phyloP scores from a whole-genome alignment of 1,139 yeast species.

The Kurtzmaniella quercitrusa region DNA sequence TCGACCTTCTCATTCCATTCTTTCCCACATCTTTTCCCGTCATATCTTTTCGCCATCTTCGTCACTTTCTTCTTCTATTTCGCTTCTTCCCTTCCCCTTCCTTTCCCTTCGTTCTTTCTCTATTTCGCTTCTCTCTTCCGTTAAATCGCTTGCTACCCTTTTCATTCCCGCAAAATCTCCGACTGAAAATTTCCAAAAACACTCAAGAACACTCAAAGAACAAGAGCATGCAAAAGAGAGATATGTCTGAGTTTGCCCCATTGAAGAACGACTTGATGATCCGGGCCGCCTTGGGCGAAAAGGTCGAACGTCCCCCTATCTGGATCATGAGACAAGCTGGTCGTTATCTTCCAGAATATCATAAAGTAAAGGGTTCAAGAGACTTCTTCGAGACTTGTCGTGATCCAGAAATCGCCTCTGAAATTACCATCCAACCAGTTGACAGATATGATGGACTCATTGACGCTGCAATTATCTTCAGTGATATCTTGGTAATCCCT shows the following conservation, averaged over 20 bases:
- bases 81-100: not conserved
- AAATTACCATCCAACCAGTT: conserved; percentile 92
- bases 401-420: conserved; percentile 90
- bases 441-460: conserved; percentile 83
- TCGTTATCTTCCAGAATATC: conserved; percentile 88
- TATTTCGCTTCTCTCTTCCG: not conserved
- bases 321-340: conserved; percentile 98
- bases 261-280: conserved; percentile 84
- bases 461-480: conserved; percentile 95
- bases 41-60: too few species aligned
- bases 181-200: not conserved
- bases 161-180: not conserved
- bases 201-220: too few species aligned
- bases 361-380: conserved; percentile 76
- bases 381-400: conserved; percentile 93
- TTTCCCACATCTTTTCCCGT: too few species aligned
- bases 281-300: conserved; percentile 78
- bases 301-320: conserved; percentile 93
- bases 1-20: too few species aligned
- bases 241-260: conserved; percentile 51
- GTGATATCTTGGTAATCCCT: conserved; percentile 93
- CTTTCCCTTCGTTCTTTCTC: not conserved
- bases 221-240: not conserved
- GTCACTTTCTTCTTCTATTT: too few species aligned
- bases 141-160: not conserved